These are phyloP conservation scores for Phaeodactylum tricornutum DNA, from an alignment of 108 stramenopile genomes.

Conservation along the genomic window DNA sequence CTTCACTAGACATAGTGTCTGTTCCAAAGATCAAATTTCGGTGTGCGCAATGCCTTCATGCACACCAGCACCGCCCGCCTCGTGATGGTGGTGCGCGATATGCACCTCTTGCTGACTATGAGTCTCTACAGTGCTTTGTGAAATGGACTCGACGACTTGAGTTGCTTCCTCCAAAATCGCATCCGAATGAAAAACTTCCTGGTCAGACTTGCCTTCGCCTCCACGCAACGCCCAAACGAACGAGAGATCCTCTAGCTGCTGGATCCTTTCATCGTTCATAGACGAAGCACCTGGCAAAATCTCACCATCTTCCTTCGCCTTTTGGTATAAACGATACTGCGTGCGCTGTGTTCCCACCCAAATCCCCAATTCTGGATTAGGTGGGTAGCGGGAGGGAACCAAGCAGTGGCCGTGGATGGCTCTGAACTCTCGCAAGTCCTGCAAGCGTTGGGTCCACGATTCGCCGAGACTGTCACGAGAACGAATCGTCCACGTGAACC, in stretches of 20 bases:
- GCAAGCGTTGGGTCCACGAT: slow-evolving; percentile 35
- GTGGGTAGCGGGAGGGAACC: slow-evolving; percentile 5
- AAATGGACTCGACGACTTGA: too few species aligned
- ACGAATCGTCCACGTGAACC: slow-evolving; percentile 61
- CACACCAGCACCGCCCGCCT: too few species aligned
- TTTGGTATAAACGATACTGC: slow-evolving; percentile 6
- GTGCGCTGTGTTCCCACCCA: slow-evolving; percentile 9
- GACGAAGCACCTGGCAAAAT: slow-evolving; percentile 17
- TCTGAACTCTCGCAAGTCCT: slow-evolving; percentile 32
- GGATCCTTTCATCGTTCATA: slow-evolving; percentile 47
- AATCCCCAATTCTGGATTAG: not conserved
- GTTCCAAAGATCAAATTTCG: too few species aligned
- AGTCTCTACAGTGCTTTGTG: too few species aligned
- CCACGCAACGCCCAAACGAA: slow-evolving; percentile 65
- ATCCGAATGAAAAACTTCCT: too few species aligned
- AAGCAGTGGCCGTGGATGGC: slow-evolving; percentile 18
- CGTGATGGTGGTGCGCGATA: too few species aligned
- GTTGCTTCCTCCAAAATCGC: too few species aligned
- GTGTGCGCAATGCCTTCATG: too few species aligned
- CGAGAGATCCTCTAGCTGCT: slow-evolving; percentile 40
- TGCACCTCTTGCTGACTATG: too few species aligned
- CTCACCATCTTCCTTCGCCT: slow-evolving; percentile 2
- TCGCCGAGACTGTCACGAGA: slow-evolving; percentile 33
- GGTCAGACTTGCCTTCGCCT: slow-evolving; percentile 37
- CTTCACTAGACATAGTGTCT: too few species aligned